Conservation (phyloP, 495 filamentous ascomycete genomes). For the Aspergillus ellipticus region DNA sequence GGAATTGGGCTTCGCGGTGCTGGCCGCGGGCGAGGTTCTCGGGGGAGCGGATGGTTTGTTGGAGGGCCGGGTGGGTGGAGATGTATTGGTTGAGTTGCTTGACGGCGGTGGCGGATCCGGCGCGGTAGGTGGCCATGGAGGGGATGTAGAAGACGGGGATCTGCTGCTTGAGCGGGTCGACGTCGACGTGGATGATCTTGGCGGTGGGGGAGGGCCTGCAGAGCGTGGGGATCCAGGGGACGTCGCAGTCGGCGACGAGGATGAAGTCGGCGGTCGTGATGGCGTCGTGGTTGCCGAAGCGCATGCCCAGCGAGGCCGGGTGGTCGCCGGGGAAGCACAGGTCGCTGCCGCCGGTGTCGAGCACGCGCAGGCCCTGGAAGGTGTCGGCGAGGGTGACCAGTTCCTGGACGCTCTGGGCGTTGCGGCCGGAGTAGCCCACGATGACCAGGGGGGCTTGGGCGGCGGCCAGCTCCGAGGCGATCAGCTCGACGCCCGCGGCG, state of each 20-base stretch:
- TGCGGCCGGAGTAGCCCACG: slow-evolving; percentile 79
- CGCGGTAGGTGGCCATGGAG: slow-evolving; percentile 70
- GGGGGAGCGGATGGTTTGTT: slow-evolving; percentile 42
- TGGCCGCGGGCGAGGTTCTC: slow-evolving; percentile 50
- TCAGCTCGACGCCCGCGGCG: slow-evolving; percentile 57
- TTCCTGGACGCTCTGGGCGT: slow-evolving; percentile 62
- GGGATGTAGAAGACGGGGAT: slow-evolving; percentile 81
- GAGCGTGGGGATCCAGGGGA: slow-evolving; percentile 67
- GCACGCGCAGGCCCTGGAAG: slow-evolving; percentile 73
- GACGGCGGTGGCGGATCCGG: slow-evolving; percentile 66
- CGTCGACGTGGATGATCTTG: slow-evolving; percentile 77
- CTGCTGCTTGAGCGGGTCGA: slow-evolving; percentile 82
- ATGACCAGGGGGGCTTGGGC: slow-evolving; percentile 77
- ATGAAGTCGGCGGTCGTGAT: slow-evolving; percentile 81
- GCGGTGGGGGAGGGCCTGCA: slow-evolving; percentile 53
- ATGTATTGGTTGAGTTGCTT: slow-evolving; percentile 66
- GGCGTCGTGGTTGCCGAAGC: slow-evolving; percentile 70
- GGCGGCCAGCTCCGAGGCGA: slow-evolving; percentile 65
- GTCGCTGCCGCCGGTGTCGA: slow-evolving; percentile 88
- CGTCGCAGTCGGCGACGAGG: slow-evolving; percentile 80
- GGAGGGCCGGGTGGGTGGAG: slow-evolving; percentile 38
- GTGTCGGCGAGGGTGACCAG: slow-evolving; percentile 75
- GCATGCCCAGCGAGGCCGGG: slow-evolving; percentile 65
- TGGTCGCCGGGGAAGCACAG: slow-evolving; percentile 94
- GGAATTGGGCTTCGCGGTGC: slow-evolving; percentile 56